Evolutionary conservation across 192 early-diverging fungal species (phyloP), one percentile per base, ranked within the genome.

Genomic region (Coemansia sp.): DNA sequence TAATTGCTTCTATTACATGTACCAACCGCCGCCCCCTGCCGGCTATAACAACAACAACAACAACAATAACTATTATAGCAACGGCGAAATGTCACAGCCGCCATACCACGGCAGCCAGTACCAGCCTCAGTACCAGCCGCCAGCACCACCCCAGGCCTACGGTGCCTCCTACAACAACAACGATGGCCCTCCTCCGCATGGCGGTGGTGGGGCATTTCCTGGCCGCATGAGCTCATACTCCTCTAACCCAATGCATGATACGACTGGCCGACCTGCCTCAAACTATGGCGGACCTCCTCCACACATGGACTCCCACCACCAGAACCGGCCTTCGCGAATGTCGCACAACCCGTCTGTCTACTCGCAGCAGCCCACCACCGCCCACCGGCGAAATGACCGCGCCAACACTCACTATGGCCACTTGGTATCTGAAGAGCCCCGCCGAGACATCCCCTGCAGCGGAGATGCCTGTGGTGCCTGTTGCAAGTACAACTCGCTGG

Each of bases 401-500:
- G 64, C 55, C n/a, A 50, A 40, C 64, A 33, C 62, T 18, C 72
- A 83, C 58, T 83, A 83, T 43, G 81, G 81, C 46, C 75, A 83
- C 15, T 27, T 83, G 68, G 81, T 83, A 22, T 61, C 61, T 27
- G 72, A 83, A 49, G 68, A 68, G 44, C 65, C 68, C 38, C 47
- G 50, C 8, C 63, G 72, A 13, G 61, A 71, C 46, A 64, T 62
- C 0, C 64, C 76, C 2, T 83, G 81, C 58, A 69, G 81, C 44
- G 76, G 81, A 9, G 73, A 67, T 22, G 73, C 76, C 39, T 83
- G 81, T 41, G 49, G 68, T n/a, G 76, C 76, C 24, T 83, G 81
- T 68, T 83, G 81, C 68, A 79, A 79, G 62, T 83, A 83, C 62
- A 79, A 83, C 68, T 62, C 70, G 12, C 22, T 83, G 31, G 81